Base-by-base conservation (phyloP, 306 rosid genomes). In the Chamaecrista fasciculata region DNA sequence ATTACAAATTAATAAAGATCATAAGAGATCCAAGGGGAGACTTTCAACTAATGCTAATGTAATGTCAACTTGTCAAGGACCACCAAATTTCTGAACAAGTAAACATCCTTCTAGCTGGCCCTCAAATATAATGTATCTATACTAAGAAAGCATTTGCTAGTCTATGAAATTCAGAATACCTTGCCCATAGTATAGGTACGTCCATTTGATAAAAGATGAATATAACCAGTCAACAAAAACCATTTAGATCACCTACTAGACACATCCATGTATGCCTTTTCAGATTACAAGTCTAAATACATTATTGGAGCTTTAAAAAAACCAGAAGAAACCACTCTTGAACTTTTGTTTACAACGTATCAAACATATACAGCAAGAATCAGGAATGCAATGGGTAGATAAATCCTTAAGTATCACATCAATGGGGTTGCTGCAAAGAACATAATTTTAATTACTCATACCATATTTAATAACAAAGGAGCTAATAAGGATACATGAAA, bases 11-110 rank as follows among this genome's bases (percentile, higher is more conserved):
- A 42, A 62, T 36, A 31, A 29, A 11, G 66, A 42, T 28, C 58
- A 69, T 12, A 40, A 11, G 42, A 21, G 9, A 50, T 11, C 66
- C 61, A 21, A 65, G 78, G 78, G 55, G n/a, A 69, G 40, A 10
- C 16, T 43, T 44, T 43, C 66, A 52, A 63, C 43, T 25, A 51
- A 50, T 29, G 36, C 36, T 51, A 67, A 12, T 26, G 21, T 2
- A 28, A 33, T 26, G 8, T 46, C n/a, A n/a, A n/a, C n/a, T n/a
- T 60, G 39, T 29, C 62, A 59, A 19, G 70, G 66, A 63, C 6
- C 2, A 60, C 3, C 23, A 58, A 23, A 9, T 51, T 11, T 21
- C 11, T 31, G 23, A 0, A 21, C 58, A 33, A 24, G 26, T 8
- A 39, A 39, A n/a, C 51, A 48, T 18, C 19, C 21, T 31, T 26